Base-by-base conservation (phyloP, 2,329 filamentous ascomycete species). In the Penicillium polonicum region DNA sequence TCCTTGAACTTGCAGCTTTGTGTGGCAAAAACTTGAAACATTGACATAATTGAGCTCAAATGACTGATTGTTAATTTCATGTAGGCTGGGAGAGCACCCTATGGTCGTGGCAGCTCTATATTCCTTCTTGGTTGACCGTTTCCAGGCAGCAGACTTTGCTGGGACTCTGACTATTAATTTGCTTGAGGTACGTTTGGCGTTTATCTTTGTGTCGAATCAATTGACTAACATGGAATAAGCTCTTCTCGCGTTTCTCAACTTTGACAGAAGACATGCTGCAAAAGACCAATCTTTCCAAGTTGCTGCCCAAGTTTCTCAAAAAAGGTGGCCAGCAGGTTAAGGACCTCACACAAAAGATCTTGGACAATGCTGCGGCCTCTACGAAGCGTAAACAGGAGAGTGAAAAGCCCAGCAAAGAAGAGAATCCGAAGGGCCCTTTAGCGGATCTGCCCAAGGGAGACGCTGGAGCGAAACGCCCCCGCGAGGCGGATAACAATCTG, bases 281-380 rank as follows among this genome's bases (percentile, higher is more conserved):
- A 63, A 85, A 84, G 67, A 85, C 82, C 9, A 85, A 86, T 63
- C 72, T 86, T 31, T 78, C 78, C 53, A 87, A 86, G 66, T 76
- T 86, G 17, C 72, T 87, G 17, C 78, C 79, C 3, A 78, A 81
- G 27, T 82, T 85, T 61, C 75, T 81, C 52, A 88, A 86, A 70
- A 82, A 82, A 61, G 84, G 83, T 27, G 82, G 82, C 61, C 80
- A 79, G n/a, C 76, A 80, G 48, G 81, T 81, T 48, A 84, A 85
- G 65, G 76, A 75, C 17, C 76, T 84, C 35, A 81, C 83, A 4
- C 81, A 85, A 63, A 78, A 78, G 62, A 81, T 88, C 42, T 66
- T 84, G 45, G 76, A 79, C 25, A 81, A 80, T 66, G 79, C 78
- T 55, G 71, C 71, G 41, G 71, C 72, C 35, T 75, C 72, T 19